Conservation (phyloP, 768 basidiomycete genomes). For the Suillus subalutaceus region DNA sequence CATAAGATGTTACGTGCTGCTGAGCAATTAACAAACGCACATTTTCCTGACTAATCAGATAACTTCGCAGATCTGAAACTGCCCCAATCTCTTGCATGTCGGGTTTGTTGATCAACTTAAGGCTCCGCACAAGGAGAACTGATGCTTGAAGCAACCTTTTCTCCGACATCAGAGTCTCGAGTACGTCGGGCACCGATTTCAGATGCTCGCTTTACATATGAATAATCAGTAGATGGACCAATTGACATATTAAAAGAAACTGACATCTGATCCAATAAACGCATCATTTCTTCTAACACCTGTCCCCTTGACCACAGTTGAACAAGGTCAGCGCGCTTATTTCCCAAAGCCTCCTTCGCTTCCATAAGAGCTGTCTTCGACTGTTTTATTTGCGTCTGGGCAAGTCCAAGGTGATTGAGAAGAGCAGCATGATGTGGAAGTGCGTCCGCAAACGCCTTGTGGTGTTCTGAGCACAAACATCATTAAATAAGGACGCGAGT, state of each 20-base stretch:
- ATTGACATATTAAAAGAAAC: constrained; percentile 29
- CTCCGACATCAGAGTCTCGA: constrained; percentile 95
- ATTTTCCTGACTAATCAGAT: constrained; percentile 83
- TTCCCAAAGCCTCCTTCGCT: constrained; percentile 77
- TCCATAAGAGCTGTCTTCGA: constrained; percentile 75
- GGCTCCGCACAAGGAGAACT: constrained; percentile 79
- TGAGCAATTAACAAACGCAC: constrained; percentile 49
- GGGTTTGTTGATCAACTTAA: constrained; percentile 88
- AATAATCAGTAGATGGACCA: constrained; percentile 20
- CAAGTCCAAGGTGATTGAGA: constrained; percentile 66
- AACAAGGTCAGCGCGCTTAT: constrained; percentile 84
- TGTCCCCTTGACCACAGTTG: constrained; percentile 90
- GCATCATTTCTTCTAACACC: constrained; percentile 94
- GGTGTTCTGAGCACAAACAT: constrained; percentile 63
- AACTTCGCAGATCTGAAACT: constrained; percentile 82
- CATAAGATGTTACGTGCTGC: constrained; percentile 14
- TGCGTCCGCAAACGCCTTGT: constrained; percentile 93
- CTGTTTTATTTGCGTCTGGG: constrained; percentile 74
- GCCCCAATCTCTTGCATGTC: constrained; percentile 98
- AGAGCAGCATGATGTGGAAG: constrained; percentile 88
- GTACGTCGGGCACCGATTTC: constrained; percentile 85
- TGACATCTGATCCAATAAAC: constrained; percentile 92
- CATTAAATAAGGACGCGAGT: constrained; percentile 1
- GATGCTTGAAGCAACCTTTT: constrained; percentile 91
- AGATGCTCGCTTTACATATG: constrained; percentile 71